A percentile compares a stretch with the other conserved stretches of the same genome.
phyloP scores from a whole-genome alignment of 257 asterid species.

The Nicotiana attenuata region DNA sequence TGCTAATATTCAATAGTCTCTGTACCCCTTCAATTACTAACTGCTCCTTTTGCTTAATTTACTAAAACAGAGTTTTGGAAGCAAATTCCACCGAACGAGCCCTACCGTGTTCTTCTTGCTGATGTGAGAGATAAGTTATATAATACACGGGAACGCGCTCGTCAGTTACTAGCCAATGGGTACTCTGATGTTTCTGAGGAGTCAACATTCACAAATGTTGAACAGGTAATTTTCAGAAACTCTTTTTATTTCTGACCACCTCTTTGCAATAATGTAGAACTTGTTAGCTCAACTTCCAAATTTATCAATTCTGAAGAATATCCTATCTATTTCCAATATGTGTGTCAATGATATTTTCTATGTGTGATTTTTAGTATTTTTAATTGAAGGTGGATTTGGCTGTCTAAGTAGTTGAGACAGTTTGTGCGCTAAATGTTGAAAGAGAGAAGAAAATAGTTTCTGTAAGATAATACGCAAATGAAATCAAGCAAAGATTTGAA shows the following conservation, averaged over 20 bases:
- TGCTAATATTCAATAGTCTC: background rate
- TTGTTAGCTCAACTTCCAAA: background rate
- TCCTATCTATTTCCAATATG: background rate
- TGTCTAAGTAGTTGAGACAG: background rate
- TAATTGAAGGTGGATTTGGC: background rate
- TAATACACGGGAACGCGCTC: constrained; percentile 88
- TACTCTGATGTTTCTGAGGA: constrained; percentile 67
- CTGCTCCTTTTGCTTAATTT: background rate
- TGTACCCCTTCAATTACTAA: background rate
- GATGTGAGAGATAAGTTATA: constrained; percentile 93
- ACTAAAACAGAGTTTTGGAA: constrained; percentile 81
- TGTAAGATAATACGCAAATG: background rate
- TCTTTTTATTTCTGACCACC: background rate
- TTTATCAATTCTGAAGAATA: background rate
- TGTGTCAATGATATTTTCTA: background rate
- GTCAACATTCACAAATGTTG: constrained; percentile 57
- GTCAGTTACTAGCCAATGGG: constrained; percentile 68
- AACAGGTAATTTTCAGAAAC: constrained; percentile 45
- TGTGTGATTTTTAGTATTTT: background rate
- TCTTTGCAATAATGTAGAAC: background rate
- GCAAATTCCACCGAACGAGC: constrained; percentile 80
- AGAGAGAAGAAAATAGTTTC: background rate
- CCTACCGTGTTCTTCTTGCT: constrained; percentile 90
- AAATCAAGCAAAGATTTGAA: background rate
- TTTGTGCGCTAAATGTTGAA: background rate